phyloP scores from a whole-genome alignment of 2,329 filamentous ascomycete species.

The Gyromitra esculenta region DNA sequence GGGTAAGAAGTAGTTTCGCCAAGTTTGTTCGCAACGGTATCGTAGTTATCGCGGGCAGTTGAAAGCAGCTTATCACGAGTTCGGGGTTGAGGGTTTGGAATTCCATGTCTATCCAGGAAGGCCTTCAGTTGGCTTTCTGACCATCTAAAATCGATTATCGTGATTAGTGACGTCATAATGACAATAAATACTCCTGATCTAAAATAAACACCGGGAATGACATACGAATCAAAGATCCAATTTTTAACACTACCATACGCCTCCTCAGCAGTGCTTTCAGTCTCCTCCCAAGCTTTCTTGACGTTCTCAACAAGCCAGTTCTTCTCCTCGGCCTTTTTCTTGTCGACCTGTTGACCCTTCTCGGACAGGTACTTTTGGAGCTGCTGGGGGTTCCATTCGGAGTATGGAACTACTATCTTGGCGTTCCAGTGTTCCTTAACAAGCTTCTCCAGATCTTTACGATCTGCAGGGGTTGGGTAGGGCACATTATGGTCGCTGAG shows the following conservation, averaged over 20 bases:
- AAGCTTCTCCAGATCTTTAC: slow-evolving; percentile 92
- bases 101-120: slow-evolving; percentile 87
- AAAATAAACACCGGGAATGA: slow-evolving; percentile 18
- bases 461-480: slow-evolving; percentile 87
- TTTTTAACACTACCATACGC: slow-evolving; percentile 79
- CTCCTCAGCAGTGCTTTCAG: slow-evolving; percentile 77
- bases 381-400: slow-evolving; percentile 76
- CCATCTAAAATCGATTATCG: slow-evolving; percentile 69
- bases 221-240: slow-evolving; percentile 88
- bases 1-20: slow-evolving; percentile 87
- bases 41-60: slow-evolving; percentile 82
- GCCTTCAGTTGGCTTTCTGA: slow-evolving; percentile 91
- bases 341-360: slow-evolving; percentile 76
- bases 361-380: slow-evolving; percentile 73
- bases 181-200: slow-evolving; percentile 2
- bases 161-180: slow-evolving; percentile 60
- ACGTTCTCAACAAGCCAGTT: slow-evolving; percentile 75
- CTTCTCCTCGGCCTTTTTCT: slow-evolving; percentile 73
- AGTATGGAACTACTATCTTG: slow-evolving; percentile 78
- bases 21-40: slow-evolving; percentile 75
- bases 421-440: slow-evolving; percentile 89
- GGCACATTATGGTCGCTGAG: slow-evolving; percentile 90
- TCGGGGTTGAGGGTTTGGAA: slow-evolving; percentile 87
- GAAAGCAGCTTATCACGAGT: slow-evolving; percentile 83
- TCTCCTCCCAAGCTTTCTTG: slow-evolving; percentile 79